Evolutionary conservation across 2,329 filamentous ascomycete species (phyloP), one percentile per base, ranked within the genome.

Genomic region (Colletotrichum nymphaeae): DNA sequence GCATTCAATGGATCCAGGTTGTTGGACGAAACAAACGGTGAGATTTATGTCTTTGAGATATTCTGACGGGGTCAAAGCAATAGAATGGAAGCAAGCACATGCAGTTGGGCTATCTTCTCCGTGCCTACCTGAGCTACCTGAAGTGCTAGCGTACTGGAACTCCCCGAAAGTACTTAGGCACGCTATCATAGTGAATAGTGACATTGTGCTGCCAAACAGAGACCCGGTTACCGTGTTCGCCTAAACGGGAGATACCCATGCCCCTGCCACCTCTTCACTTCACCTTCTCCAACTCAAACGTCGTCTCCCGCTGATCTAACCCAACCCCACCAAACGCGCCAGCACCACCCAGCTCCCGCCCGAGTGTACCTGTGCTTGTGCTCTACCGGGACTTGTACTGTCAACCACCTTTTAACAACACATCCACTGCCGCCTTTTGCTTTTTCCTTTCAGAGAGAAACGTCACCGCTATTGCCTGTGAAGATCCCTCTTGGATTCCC

Each of bases 261-360:
- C 58, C 69, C 69, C 63, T 72, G 52, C 52, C 19, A 67, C 57
- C 22, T n/a, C 57, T 63, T 46, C 46, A 53, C 57, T 63, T 46
- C 46, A 53, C n/a, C 28, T 42, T 55, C 30, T 55, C 28, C 28
- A 63, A 28, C 46, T 52, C 49, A 57, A 65, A 57, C 49, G 32
- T 30, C 24, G 35, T 35, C 52, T 64, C 14, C 35, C 67, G 67
- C 70, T 73, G 70, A 65, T 73, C 70, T 70, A 65, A 70, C 60
- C 62, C 28, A 53, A 22, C 46, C 16, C n/a, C 26, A 60, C 55
- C 52, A 72, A 49, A 59, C 66, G 58, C 59, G 57, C 69, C 64
- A 72, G 60, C 64, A 58, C 49, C 65, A 63, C 57, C 55, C 68
- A 63, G 58, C 58, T 69, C 26, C 42, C 67, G 16, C 22, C 60